Percentiles rank a stretch among this genome's conserved stretches.
phyloP scores from a whole-genome alignment of 73 alveolate genomes.

The Paraurostyla sp. region DNA sequence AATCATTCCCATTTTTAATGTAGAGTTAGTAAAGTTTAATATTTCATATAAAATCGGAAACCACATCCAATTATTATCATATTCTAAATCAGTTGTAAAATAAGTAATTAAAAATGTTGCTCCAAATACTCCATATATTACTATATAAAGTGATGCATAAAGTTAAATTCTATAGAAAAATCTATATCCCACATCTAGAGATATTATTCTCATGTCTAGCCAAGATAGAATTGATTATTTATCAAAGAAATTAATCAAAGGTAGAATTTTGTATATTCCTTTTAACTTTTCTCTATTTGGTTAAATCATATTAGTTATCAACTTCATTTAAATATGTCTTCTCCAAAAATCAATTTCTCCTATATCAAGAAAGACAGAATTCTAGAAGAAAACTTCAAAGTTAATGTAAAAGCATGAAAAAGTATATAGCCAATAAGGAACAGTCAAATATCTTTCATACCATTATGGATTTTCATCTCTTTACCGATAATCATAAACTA shows the following conservation, averaged over 20 bases:
- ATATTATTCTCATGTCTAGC: background rate
- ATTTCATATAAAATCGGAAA: background rate
- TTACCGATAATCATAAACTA: background rate
- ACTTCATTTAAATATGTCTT: background rate
- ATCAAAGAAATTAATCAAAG: background rate
- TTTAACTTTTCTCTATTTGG: background rate
- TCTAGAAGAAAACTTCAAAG: background rate
- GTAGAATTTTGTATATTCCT: background rate
- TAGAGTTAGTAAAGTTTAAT: background rate
- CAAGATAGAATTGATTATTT: background rate
- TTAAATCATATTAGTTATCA: background rate
- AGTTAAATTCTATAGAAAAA: background rate
- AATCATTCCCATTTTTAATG: background rate
- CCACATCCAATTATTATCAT: background rate
- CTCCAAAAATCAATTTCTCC: background rate
- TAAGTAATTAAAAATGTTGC: background rate
- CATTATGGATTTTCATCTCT: background rate
- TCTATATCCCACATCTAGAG: background rate
- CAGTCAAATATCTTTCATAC: background rate
- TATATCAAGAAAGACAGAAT: background rate
- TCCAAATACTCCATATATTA: background rate
- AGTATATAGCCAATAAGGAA: background rate
- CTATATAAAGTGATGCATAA: background rate
- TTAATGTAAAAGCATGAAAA: background rate
- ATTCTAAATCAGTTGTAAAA: too few species aligned